These are phyloP conservation scores for Fagopyrum tataricum DNA, from an alignment of 148 eudicot species.

Conservation along the genomic window DNA sequence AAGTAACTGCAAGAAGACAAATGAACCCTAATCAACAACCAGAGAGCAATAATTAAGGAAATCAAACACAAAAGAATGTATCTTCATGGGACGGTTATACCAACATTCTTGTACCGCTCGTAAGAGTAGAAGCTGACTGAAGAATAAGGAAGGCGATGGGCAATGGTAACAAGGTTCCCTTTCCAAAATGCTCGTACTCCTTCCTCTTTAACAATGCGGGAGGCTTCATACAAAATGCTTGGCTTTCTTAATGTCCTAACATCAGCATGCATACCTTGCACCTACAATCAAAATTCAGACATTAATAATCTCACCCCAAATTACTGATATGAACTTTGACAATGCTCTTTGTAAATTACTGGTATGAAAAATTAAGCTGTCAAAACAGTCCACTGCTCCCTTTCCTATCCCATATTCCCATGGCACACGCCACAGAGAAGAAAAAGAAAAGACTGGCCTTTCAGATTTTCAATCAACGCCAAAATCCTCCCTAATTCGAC, in stretches of 20 bases:
- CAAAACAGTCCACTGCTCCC: too few relatives aligned
- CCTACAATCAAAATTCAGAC: slow-evolving; percentile 30
- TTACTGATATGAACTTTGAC: background rate
- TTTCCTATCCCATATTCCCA: too few relatives aligned
- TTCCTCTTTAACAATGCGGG: slow-evolving; percentile 75
- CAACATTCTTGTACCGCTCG: slow-evolving; percentile 81
- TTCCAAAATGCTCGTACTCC: slow-evolving; percentile 93
- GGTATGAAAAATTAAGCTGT: background rate
- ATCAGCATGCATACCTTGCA: slow-evolving; percentile 95
- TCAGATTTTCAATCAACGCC: background rate
- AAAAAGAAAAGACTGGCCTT: background rate
- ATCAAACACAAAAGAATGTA: slow-evolving; percentile 1
- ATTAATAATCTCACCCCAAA: background rate
- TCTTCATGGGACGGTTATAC: slow-evolving; percentile 32
- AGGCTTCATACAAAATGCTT: slow-evolving; percentile 72
- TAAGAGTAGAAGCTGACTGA: slow-evolving; percentile 83
- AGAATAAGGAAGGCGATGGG: slow-evolving; percentile 93
- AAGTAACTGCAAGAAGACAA: slow-evolving; percentile 40
- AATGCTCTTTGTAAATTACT: background rate
- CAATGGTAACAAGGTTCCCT: slow-evolving; percentile 89
- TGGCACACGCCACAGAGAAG: too few relatives aligned
- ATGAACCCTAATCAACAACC: slow-evolving; percentile 13
- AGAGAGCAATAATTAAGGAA: background rate
- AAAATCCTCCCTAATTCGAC: background rate
- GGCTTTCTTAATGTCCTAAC: slow-evolving; percentile 56